Evolutionary conservation across 2,329 filamentous ascomycete species (phyloP).

Genomic region (Pseudogymnoascus sp.): DNA sequence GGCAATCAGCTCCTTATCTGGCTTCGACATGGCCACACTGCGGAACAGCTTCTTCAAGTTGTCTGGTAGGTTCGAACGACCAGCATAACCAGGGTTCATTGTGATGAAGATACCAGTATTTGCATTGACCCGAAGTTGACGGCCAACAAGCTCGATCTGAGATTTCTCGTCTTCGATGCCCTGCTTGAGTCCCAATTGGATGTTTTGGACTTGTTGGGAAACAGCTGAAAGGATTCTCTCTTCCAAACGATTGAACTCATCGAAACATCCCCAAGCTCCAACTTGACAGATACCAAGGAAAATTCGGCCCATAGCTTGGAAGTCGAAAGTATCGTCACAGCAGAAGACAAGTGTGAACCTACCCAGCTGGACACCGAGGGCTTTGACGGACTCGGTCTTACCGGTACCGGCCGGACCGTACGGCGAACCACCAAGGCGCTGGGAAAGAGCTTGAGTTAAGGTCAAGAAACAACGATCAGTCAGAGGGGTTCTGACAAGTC

Average conservation of each 20-base stretch:
- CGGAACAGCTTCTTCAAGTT: slow-evolving; percentile 99
- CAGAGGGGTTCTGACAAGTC: slow-evolving; percentile 90
- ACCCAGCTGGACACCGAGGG: slow-evolving; percentile 88
- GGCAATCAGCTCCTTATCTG: slow-evolving; percentile 97
- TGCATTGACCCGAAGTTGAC: slow-evolving; percentile 77
- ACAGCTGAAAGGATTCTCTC: slow-evolving; percentile 96
- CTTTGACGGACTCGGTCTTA: slow-evolving; percentile 99
- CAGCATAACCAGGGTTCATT: slow-evolving; percentile 99
- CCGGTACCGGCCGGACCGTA: slow-evolving; percentile 97
- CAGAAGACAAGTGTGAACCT: slow-evolving; percentile 98
- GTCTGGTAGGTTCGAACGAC: slow-evolving; percentile 93
- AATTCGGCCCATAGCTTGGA: slow-evolving; percentile 98
- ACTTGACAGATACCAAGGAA: slow-evolving; percentile 99
- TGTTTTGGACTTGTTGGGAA: slow-evolving; percentile 98
- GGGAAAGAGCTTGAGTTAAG: slow-evolving; percentile 88
- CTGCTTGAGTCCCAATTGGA: slow-evolving; percentile 89
- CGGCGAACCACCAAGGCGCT: slow-evolving; percentile 89
- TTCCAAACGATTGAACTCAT: slow-evolving; percentile 98
- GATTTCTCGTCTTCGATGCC: slow-evolving; percentile 71
- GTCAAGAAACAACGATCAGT: slow-evolving; percentile 98
- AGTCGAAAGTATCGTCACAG: slow-evolving; percentile 99
- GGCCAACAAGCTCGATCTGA: slow-evolving; percentile 89
- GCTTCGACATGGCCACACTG: slow-evolving; percentile 99
- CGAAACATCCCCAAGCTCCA: slow-evolving; percentile 98
- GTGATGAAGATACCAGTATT: slow-evolving; percentile 99